Base-by-base conservation (phyloP, 1,139 yeast species). In the Candida anutae region DNA sequence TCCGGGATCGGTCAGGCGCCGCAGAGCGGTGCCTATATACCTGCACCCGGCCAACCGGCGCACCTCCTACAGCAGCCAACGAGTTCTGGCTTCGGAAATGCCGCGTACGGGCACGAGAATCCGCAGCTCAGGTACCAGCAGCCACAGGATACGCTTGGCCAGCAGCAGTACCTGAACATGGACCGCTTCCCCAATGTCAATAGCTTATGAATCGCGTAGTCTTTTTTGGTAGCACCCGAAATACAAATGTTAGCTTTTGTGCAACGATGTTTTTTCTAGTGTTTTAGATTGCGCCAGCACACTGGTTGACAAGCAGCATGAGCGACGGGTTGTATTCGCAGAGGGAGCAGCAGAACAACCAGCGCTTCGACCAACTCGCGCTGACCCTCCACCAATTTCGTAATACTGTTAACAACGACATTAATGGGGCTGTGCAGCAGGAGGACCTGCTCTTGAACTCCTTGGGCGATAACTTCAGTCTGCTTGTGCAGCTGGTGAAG, bases 401-500 rank as follows among this genome's bases (percentile, higher is more conserved):
- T 21, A 62, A 46, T 12, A 64, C 70, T 0, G 69, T 65, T 5
- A 61, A 58, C 33, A 49, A 58, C 28, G 72, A 65, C 34, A 64
- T 65, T 15, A 65, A 62, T 39, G 66, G 65, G 1, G 45, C 56
- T 13, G 53, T 65, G 4, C 64, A 59, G 35, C 67, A 57, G 35
- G 71, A 65, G 36, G 50, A 47, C 35, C 62, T 57, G 55, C 35
- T 45, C 5, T 38, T 87, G 30, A 80, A 77, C 42, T 55, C 63
- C 14, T 50, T 80, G 24, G 65, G 69, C 30, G 74, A 74, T 35
- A 69, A 81, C 26, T 74, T 88, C 53, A 68, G 76, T 35, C 59
- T 67, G 22, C 54, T 85, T 43, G 62, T 74, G 54, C 63, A 62
- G 13, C 74, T 71, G 43, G 72, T 88, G 11, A 74, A 71, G 38